Evolutionary conservation across 1,284 basidiomycete genomes (phyloP), one percentile per base, ranked within the genome.

Genomic region (Austroboletus novae-zelandiae): DNA sequence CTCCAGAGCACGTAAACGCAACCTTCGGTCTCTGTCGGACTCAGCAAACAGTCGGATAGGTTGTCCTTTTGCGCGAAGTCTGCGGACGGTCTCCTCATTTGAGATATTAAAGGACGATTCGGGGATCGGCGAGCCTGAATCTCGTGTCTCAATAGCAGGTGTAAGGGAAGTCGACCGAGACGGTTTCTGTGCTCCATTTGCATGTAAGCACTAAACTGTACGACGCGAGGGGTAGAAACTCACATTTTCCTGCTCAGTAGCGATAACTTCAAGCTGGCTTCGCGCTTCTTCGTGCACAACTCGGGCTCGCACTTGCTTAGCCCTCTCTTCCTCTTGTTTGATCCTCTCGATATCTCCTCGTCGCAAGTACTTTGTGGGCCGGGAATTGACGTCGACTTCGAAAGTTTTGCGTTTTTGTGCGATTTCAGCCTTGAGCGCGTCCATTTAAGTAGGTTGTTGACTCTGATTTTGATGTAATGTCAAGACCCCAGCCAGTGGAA

Each of bases 41-140:
- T 99, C 97, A 39, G 87, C 97, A 65, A 99, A 99, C 3, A 99
- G 75, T 9, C 94, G 83, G 55, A 99, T 91, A 3, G 97, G 97
- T 66, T 99, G 93, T 25, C 91, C 92, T 66, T 96, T 96, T 25
- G 82, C 76, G 34, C 97, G 86, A 25, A 99, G 79, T 13, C 97
- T 83, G 8, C 90, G 84, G 47, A 95, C 77, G 25, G 91, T 93
- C 65, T 99, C 97, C 53, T 94, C 90, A 51, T 94, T 91, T 2
- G 95, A 93, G 45, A 98, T 90, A 67, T 94, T 94, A 76, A 95
- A 98, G 1, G 76, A 71, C 3, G 77, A 74, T 56, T 84, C 79
- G 51, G 81, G 79, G 64, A 81, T 73, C 46, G 79, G 75, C 6
- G 80, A 75, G 52, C 73, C 68, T 43, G 69, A 58, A 23, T 76